These are phyloP conservation scores for Phaeosphaeria sp. DNA, from an alignment of 2,329 filamentous ascomycete genomes.

Conservation along the genomic window DNA sequence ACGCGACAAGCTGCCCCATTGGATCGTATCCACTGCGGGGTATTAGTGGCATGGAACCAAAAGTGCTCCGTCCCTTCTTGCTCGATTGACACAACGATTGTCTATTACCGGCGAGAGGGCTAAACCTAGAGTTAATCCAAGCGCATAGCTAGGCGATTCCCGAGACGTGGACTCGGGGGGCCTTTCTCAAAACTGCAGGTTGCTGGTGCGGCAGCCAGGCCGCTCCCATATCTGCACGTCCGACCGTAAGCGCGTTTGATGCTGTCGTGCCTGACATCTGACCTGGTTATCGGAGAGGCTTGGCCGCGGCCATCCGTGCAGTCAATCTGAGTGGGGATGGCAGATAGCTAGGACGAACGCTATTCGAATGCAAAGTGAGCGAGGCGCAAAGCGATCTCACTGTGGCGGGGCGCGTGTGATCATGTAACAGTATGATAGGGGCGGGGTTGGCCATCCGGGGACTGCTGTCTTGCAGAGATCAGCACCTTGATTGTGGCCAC, in stretches of 20 bases:
- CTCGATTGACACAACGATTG: not conserved
- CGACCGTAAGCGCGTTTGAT: constrained; percentile 20
- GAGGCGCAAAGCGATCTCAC: constrained; percentile 20
- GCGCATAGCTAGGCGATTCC: constrained; percentile 30
- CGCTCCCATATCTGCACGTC: constrained; percentile 18
- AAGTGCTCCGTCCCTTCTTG: not conserved
- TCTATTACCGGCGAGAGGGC: not conserved
- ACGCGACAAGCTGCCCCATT: constrained; percentile 6
- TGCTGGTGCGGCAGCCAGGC: constrained; percentile 23
- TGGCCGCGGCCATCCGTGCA: constrained; percentile 7
- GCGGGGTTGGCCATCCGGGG: constrained; percentile 15
- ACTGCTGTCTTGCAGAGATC: constrained; percentile 18
- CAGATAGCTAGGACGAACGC: constrained; percentile 22
- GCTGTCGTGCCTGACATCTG: constrained; percentile 20
- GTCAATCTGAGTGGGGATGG: not conserved
- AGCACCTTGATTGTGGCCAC: constrained; percentile 17
- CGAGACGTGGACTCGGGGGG: constrained; percentile 21
- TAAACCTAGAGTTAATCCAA: not conserved
- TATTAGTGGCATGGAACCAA: not conserved
- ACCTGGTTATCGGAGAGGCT: constrained; percentile 34
- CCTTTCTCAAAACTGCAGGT: constrained; percentile 19
- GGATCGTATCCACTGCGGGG: constrained; percentile 9
- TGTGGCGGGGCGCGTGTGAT: constrained; percentile 12
- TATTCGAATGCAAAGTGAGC: constrained; percentile 17
- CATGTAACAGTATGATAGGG: constrained; percentile 20